These are phyloP conservation scores for Xerocomellus amylosporus DNA, from an alignment of 768 basidiomycete genomes.

Conservation along the genomic window DNA sequence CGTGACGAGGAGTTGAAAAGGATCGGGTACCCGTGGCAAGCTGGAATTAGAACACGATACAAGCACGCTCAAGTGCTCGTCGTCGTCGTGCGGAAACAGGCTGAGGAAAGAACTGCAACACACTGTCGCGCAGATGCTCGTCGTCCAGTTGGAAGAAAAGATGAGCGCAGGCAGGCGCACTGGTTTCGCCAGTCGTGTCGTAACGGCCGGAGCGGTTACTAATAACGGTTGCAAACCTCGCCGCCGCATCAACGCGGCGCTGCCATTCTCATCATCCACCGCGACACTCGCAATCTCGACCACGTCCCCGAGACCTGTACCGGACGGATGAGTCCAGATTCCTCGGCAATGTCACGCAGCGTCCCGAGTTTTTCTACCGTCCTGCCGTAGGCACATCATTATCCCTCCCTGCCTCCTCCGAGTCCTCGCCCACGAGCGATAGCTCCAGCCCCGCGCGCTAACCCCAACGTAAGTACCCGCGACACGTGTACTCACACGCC, in stretches of 20 bases:
- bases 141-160: conserved; percentile 21
- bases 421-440: conserved; percentile 1
- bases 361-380: background rate
- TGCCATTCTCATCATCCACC: conserved; percentile 10
- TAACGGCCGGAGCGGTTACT: conserved; percentile 30
- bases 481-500: conserved; percentile 36
- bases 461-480: conserved; percentile 23
- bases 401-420: background rate
- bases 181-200: conserved; percentile 34
- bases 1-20: conserved; percentile 14
- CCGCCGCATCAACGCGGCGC: conserved; percentile 25
- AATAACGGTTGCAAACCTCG: conserved; percentile 19
- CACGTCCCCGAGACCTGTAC: background rate
- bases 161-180: conserved; percentile 21
- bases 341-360: background rate
- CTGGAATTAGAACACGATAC: conserved; percentile 22
- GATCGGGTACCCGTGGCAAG: conserved; percentile 17
- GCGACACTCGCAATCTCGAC: conserved; percentile 4
- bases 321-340: background rate
- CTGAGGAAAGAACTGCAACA: conserved; percentile 7
- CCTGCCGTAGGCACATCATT: background rate
- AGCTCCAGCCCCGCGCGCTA: conserved; percentile 23
- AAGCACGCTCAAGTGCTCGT: conserved; percentile 19
- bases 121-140: conserved; percentile 17
- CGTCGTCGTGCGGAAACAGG: conserved; percentile 14